These are phyloP conservation scores for Cyberlindnera maritima DNA, from an alignment of 805 yeast genomes.

Conservation along the genomic window DNA sequence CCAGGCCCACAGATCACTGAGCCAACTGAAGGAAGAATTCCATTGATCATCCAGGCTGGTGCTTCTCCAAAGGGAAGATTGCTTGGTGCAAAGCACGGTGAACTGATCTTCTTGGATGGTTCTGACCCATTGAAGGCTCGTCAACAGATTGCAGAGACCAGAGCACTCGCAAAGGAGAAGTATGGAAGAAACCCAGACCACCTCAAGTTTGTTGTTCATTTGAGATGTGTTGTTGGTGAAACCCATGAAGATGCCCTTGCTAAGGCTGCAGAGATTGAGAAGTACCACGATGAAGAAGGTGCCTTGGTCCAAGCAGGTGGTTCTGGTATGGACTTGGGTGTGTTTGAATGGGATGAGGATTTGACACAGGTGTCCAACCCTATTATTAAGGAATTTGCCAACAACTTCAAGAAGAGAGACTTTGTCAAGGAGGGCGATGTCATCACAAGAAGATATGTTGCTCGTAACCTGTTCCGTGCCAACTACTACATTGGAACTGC, in stretches of 20 bases:
- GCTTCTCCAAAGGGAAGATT: slow-evolving; percentile 40
- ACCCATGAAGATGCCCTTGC: slow-evolving; percentile 43
- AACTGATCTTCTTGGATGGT: slow-evolving; percentile 38
- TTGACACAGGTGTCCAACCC: slow-evolving; percentile 34
- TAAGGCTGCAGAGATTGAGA: slow-evolving; percentile 34
- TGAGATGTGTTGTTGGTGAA: slow-evolving; percentile 38
- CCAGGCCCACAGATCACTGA: slow-evolving; percentile 43
- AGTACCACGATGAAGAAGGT: slow-evolving; percentile 40
- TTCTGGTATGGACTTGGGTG: slow-evolving; percentile 42
- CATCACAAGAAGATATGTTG: slow-evolving; percentile 31
- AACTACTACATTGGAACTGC: slow-evolving; percentile 35
- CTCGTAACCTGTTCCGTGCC: slow-evolving; percentile 25
- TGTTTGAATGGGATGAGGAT: slow-evolving; percentile 45
- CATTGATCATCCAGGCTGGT: slow-evolving; percentile 46
- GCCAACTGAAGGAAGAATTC: slow-evolving; percentile 45
- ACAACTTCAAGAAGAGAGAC: slow-evolving; percentile 25
- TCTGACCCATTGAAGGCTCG: slow-evolving; percentile 33
- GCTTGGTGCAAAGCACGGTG: slow-evolving; percentile 45
- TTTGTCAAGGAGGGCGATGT: slow-evolving; percentile 22
- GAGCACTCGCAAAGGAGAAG: slow-evolving; percentile 33
- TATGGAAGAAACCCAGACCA: slow-evolving; percentile 38
- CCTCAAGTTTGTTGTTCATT: slow-evolving; percentile 37
- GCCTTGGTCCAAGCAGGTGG: slow-evolving; percentile 45
- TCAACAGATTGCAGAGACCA: slow-evolving; percentile 33
- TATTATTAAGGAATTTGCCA: slow-evolving; percentile 33